Evolutionary conservation across 2,329 filamentous ascomycete species (phyloP), one percentile per base, ranked within the genome.

Genomic region (Nemania serpens): DNA sequence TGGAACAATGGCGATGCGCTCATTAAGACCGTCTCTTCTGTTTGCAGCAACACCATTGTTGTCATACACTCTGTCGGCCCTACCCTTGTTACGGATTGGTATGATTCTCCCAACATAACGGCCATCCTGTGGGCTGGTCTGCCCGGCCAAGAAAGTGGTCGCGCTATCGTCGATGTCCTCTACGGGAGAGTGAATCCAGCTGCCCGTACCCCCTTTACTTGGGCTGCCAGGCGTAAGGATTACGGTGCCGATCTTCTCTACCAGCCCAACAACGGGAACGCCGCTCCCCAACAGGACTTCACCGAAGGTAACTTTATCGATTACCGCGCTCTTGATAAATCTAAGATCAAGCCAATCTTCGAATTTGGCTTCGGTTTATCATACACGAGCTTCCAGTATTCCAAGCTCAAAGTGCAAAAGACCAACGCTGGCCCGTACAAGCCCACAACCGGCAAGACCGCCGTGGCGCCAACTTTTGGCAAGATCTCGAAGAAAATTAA

Each of bases 41-140:
- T 87, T 63, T 93, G 89, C 81, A 87, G 89, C 78, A 97, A 97
- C 82, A 97, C 93, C 12, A 89, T 98, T 61, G 91, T 98, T 15
- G 86, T 97, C 59, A 89, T 98, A 61, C 94, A 98, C 79, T 92
- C 90, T 1, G 85, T 88, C 3, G 93, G 93, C 0, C 87, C 93
- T 0, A 90, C 96, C 4, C 78, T 96, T 0, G 77, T 97, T 22
- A 85, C 87, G 12, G 85, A 91, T 10, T 94, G 88, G 82, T 88
- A 90, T 69, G 78, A 90, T 54, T 88, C 87, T 75, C 84, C 86
- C 37, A 96, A 96, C 75, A 82, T 96, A 50, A 93, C 91, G 0
- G 92, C 91, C 41, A 92, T 96, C 55, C 74, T 96, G 1, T 95
- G 89, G 84, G 91, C 91, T 36, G 90, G 91, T 69, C 77, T 93